These are phyloP conservation scores for Pascua sp. DNA, from an alignment of 1,284 basidiomycete genomes.

Conservation along the genomic window DNA sequence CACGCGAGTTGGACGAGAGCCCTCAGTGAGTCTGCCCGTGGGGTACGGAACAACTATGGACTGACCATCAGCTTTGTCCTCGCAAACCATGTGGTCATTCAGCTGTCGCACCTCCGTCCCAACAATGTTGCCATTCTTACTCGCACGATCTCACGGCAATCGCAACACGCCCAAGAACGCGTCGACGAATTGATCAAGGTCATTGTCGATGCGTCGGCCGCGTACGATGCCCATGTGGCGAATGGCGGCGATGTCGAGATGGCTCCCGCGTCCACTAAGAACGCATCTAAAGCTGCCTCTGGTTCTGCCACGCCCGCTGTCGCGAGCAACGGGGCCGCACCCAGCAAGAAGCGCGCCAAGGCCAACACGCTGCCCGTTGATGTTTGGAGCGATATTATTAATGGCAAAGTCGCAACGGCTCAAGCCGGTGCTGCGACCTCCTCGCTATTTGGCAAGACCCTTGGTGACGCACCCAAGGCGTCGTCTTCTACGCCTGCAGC, in stretches of 20 bases:
- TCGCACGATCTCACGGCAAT: not conserved
- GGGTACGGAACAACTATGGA: not conserved
- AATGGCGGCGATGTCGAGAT: not conserved
- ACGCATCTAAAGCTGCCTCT: too few relatives aligned
- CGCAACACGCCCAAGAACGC: conserved; percentile 32
- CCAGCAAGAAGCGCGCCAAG: not conserved
- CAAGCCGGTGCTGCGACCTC: conserved; percentile 7
- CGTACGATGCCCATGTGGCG: not conserved
- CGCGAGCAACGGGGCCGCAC: not conserved
- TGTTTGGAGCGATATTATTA: conserved; percentile 18
- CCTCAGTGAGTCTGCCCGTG: conserved; percentile 57
- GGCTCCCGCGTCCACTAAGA: too few relatives aligned
- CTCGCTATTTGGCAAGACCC: conserved; percentile 22
- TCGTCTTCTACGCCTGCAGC: conserved; percentile 22
- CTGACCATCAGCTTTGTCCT: conserved; percentile 53
- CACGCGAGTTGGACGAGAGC: conserved; percentile 84
- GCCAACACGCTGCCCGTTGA: conserved; percentile 4
- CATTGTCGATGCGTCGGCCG: conserved; percentile 49
- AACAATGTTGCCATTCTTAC: conserved; percentile 58
- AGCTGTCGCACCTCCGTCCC: conserved; percentile 59
- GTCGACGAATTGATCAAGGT: conserved; percentile 62
- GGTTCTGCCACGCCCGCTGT: too few relatives aligned
- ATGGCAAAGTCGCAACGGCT: not conserved
- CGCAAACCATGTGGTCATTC: conserved; percentile 66
- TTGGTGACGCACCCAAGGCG: conserved; percentile 3